Base-by-base conservation (phyloP, 2,329 filamentous ascomycete genomes). In the Plectosphaerella plurivora region DNA sequence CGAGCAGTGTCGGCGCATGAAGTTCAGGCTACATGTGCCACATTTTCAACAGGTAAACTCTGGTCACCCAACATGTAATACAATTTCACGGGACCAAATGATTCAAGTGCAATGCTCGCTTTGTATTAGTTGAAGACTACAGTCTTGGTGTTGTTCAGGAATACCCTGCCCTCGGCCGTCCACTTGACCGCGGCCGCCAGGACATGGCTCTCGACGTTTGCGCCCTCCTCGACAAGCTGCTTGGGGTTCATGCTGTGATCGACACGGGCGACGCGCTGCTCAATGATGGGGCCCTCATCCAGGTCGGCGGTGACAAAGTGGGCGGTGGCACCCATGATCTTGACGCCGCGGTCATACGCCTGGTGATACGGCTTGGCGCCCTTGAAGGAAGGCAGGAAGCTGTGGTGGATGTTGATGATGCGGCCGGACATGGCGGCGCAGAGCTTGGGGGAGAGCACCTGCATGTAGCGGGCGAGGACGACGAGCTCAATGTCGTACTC, bases 371-470 rank as follows among this genome's bases (percentile, higher is more conserved):
- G 89, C 72, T 90, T 91, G 28, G 89, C 89, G 55, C 89, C 89
- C 78, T 94, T 94, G 82, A 94, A 94, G 10, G 81, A 86, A 0
- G 89, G 89, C 77, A 94, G 69, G 81, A 94, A 94, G 60, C 82
- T 87, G 74, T 94, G 89, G 73, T 94, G 89, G 70, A 94, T 93
- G 74, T 94, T 94, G 86, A 94, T 93, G 73, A 94, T 94, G 67
- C 84, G 85, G 53, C 89, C 89, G 49, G 84, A 87, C 88, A 94
- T 92, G 61, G 83, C 88, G 53, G 78, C 73, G 73, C 89, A 94
- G 41, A 94, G 75, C 9, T 72, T 81, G 0, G 88, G 88, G 20
- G 84, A 88, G 11, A 94, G 78, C 33, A 94, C 88, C 73, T 94
- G 89, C 89, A 94, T 94, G 73, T 94, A 94, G 54, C 89, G 84